Percentiles rank a stretch among this genome's conserved stretches.
Conservation (phyloP, 768 basidiomycete species). For the Lactarius indigo region DNA sequence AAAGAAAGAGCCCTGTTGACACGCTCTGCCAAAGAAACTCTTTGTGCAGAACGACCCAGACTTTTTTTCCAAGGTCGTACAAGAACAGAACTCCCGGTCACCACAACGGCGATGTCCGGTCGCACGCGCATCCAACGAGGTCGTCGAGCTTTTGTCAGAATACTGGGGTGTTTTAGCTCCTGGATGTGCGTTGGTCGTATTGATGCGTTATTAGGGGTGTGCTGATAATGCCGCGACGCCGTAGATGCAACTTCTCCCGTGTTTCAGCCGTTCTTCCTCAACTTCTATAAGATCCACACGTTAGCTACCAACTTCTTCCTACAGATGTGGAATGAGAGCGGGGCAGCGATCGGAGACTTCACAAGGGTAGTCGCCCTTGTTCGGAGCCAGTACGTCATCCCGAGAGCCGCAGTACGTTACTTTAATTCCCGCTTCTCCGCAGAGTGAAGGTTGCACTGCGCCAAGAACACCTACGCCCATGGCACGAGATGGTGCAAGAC, state of each 20-base stretch:
- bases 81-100: constrained; percentile 77
- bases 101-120: constrained; percentile 76
- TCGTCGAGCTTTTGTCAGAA: constrained; percentile 79
- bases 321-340: constrained; percentile 91
- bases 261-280: constrained; percentile 86
- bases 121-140: constrained; percentile 78
- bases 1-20: not conserved
- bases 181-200: constrained; percentile 54
- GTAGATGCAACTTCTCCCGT: constrained; percentile 75
- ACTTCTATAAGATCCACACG: constrained; percentile 75
- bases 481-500: constrained; percentile 82
- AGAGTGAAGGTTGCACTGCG: constrained; percentile 77
- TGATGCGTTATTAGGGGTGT: not conserved
- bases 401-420: not conserved
- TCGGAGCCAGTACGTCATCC: constrained; percentile 71
- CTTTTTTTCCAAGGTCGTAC: constrained; percentile 71
- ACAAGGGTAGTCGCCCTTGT: constrained; percentile 72
- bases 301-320: constrained; percentile 84
- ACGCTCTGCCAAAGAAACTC: constrained; percentile 43
- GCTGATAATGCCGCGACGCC: constrained; percentile 6
- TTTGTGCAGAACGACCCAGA: constrained; percentile 70
- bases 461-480: constrained; percentile 67
- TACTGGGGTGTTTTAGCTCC: constrained; percentile 85
- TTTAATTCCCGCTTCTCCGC: constrained; percentile 2
- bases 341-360: constrained; percentile 73